These are phyloP conservation scores for Brassica napus DNA, from an alignment of 345 rosid species.

Conservation along the genomic window DNA sequence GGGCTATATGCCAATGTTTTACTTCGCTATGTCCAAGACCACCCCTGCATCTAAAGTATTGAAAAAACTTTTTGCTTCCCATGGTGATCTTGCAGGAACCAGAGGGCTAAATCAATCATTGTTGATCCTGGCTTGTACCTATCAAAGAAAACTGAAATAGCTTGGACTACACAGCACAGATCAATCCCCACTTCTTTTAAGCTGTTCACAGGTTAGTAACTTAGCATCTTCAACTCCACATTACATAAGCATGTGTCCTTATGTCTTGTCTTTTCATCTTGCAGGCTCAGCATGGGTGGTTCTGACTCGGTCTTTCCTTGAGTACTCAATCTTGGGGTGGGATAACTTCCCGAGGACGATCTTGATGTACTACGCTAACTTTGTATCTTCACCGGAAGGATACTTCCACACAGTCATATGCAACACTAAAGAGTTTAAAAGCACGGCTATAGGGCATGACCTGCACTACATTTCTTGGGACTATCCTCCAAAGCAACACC, in stretches of 20 bases:
- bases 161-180: conserved; percentile 87
- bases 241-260: background rate
- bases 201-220: conserved; percentile 78
- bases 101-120: conserved; percentile 82
- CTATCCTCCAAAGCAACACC: conserved; percentile 93
- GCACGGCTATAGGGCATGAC: conserved; percentile 81
- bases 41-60: no score
- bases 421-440: conserved; percentile 69
- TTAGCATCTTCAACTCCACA: conserved; percentile 5
- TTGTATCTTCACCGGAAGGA: conserved; percentile 90
- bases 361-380: conserved; percentile 88
- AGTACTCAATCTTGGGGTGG: conserved; percentile 86
- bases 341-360: conserved; percentile 80
- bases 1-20: no score
- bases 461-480: conserved; percentile 96
- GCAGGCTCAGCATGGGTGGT: conserved; percentile 97
- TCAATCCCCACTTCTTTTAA: conserved; percentile 87
- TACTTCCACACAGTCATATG: conserved; percentile 92
- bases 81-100: conserved; percentile 51
- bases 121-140: conserved; percentile 94
- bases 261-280: conserved; percentile 18
- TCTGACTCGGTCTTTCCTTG: conserved; percentile 79
- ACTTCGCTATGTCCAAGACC: no score
- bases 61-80: conserved; percentile 15
- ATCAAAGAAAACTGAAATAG: conserved; percentile 82